Evolutionary conservation across 805 yeast species (phyloP), one percentile per base, ranked within the genome.

Genomic region (Jamesozyma lodderae): DNA sequence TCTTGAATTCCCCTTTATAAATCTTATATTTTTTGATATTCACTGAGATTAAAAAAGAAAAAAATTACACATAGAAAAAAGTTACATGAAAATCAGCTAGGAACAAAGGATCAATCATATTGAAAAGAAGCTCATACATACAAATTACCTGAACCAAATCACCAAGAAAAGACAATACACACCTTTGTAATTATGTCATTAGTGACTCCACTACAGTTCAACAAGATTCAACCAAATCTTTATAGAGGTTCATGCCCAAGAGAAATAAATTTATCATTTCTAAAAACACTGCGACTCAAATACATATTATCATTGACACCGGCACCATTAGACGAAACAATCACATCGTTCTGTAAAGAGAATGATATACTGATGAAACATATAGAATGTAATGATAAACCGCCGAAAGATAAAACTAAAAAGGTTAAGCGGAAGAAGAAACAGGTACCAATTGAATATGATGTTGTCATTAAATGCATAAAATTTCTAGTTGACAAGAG

Each of bases 241-340:
- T 82, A 78, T 51, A 63, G 97, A 33, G 97, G 97, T 0, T 81
- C 94, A 1, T 84, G 82, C 49, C 97, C 97, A 1, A 70, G 92
- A 37, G 75, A 77, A 33, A 70, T 79, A 40, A 88, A 86, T 53
- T 68, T 73, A 43, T 68, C 79, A 7, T 92, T 80, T 52, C 63
- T 92, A 8, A 65, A 70, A 45, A 69, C 85, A 24, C 67, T 88
- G 23, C 63, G 72, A 29, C 67, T 92, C 40, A 77, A 70, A 50
- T 80, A 88, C 8, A 77, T 90, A 36, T 66, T 90, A 5, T 79
- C 94, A 4, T 55, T 92, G 37, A 81, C 92, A 0, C 94, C 96
- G 1, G 73, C 73, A 23, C 83, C 92, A 1, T 71, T 87, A 23
- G 70, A 70, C 4, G 38, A 36, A 1, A 52, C 56, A 2, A 53